These are phyloP conservation scores for Coemansia sp. DNA, from an alignment of 192 early-diverging fungal genomes.

Conservation along the genomic window DNA sequence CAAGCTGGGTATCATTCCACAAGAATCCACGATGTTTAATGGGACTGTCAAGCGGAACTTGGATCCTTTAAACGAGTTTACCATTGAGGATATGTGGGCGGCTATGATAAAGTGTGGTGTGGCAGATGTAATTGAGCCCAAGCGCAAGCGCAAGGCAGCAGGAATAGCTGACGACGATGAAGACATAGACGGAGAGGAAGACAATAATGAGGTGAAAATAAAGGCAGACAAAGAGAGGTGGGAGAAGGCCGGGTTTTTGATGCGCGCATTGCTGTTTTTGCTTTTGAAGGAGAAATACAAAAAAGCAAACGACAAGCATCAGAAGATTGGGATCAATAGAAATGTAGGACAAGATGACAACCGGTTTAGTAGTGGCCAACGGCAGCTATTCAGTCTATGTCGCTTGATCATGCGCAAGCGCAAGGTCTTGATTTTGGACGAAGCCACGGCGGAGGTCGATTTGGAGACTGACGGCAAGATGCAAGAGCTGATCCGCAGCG, in stretches of 20 bases:
- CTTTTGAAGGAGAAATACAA: not conserved
- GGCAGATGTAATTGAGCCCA: not conserved
- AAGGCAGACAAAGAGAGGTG: not conserved
- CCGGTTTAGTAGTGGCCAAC: conserved; percentile 51
- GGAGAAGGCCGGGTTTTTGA: not conserved
- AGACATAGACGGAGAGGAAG: too few relatives aligned
- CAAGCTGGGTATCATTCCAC: conserved; percentile 60
- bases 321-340: too few relatives aligned
- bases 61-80: conserved; percentile 56
- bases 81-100: conserved; percentile 62
- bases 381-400: conserved; percentile 62
- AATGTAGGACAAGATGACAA: conserved; percentile 39
- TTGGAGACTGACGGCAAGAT: conserved; percentile 6
- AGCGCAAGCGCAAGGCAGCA: not conserved
- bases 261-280: not conserved
- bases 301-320: not conserved
- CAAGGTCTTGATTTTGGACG: conserved; percentile 61
- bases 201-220: not conserved
- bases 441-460: conserved; percentile 66
- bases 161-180: too few relatives aligned
- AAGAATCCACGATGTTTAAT: conserved; percentile 62
- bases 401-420: conserved; percentile 55
- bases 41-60: conserved; percentile 65
- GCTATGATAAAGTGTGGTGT: conserved; percentile 41
- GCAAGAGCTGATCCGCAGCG: conserved; percentile 39